phyloP scores from a whole-genome alignment of 2,329 filamentous ascomycete species.

The Penicillium sp. region DNA sequence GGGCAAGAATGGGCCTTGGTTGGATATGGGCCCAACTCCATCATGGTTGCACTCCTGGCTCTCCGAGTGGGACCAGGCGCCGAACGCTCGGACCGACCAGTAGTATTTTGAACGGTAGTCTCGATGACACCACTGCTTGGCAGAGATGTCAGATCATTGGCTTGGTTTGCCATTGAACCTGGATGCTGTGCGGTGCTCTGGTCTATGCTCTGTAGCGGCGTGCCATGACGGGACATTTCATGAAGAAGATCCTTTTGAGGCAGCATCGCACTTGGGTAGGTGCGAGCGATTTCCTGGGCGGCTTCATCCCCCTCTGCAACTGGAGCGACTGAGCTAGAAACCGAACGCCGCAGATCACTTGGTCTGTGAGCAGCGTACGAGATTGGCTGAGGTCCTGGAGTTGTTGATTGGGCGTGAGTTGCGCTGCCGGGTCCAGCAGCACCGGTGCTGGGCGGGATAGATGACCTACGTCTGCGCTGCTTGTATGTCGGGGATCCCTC shows the following conservation, averaged over 20 bases:
- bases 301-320: constrained; percentile 76
- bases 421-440: constrained; percentile 59
- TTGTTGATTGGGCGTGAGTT: constrained; percentile 47
- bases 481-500: constrained; percentile 99
- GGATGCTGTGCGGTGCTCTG: constrained; percentile 74
- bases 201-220: constrained; percentile 80
- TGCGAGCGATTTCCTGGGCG: constrained; percentile 70
- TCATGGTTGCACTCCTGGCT: constrained; percentile 89
- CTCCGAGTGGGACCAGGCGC: constrained; percentile 74
- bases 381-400: constrained; percentile 38
- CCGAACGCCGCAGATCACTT: constrained; percentile 85
- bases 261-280: constrained; percentile 65
- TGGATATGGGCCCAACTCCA: constrained; percentile 93
- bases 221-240: constrained; percentile 78
- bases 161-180: constrained; percentile 60
- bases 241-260: constrained; percentile 79
- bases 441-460: constrained; percentile 77
- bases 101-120: constrained; percentile 55
- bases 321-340: constrained; percentile 81
- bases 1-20: constrained; percentile 98
- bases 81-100: constrained; percentile 54
- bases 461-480: constrained; percentile 89
- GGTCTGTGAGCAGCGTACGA: constrained; percentile 68
- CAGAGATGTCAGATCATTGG: constrained; percentile 66
- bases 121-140: constrained; percentile 61